These are phyloP conservation scores for Chaetothyriales sp. DNA, from an alignment of 2,329 filamentous ascomycete species.

Conservation along the genomic window DNA sequence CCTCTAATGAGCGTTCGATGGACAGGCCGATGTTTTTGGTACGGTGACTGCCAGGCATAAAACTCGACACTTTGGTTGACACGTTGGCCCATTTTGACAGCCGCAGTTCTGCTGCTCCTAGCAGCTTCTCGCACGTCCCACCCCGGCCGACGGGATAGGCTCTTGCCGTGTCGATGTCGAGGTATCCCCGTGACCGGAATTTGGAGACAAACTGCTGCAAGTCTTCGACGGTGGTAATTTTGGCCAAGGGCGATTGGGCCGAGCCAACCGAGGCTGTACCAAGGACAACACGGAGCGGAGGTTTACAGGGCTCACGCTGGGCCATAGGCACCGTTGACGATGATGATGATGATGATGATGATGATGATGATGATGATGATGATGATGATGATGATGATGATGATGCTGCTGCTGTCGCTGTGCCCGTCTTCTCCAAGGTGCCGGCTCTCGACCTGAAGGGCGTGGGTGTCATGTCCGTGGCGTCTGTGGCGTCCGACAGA, in stretches of 20 bases:
- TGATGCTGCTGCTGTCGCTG: slow-evolving; percentile 4
- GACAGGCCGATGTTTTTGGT: slow-evolving; percentile 18
- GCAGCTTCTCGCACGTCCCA: slow-evolving; percentile 19
- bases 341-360: too few relatives aligned
- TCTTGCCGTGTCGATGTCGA: slow-evolving; percentile 21
- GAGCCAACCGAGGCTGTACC: slow-evolving; percentile 20
- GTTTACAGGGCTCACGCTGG: slow-evolving; percentile 10
- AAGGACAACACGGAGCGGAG: slow-evolving; percentile 17
- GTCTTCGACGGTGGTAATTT: slow-evolving; percentile 19
- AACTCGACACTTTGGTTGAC: slow-evolving; percentile 19
- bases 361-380: too few relatives aligned
- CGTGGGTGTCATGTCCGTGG: slow-evolving; percentile 16
- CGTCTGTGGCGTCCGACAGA: slow-evolving; percentile 14
- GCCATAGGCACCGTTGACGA: too few relatives aligned
- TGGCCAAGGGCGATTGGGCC: slow-evolving; percentile 16
- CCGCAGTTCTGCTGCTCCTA: slow-evolving; percentile 17
- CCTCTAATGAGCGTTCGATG: slow-evolving; percentile 18
- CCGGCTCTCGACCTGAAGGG: slow-evolving; percentile 17
- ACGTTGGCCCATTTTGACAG: slow-evolving; percentile 18
- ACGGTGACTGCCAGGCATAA: slow-evolving; percentile 19
- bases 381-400: too few relatives aligned
- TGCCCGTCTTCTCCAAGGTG: slow-evolving; percentile 15
- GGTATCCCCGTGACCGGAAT: slow-evolving; percentile 18
- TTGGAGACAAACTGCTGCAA: slow-evolving; percentile 15
- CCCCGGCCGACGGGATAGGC: slow-evolving; percentile 19